Evolutionary conservation across 306 rosid species (phyloP).

Genomic region (Cicer judaicum): DNA sequence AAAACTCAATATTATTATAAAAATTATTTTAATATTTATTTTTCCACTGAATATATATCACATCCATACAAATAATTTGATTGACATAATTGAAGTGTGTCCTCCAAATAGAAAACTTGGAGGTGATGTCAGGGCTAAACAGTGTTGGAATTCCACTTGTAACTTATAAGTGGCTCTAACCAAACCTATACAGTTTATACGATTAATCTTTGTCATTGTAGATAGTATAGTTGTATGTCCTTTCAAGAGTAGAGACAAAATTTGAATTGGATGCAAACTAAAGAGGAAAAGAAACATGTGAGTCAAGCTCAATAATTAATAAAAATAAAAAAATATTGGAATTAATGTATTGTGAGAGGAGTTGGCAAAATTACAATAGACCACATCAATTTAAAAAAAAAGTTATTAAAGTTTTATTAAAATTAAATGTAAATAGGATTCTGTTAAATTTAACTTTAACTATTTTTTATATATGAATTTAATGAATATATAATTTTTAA

Average conservation of each 20-base stretch:
- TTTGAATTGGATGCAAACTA: constrained; percentile 14
- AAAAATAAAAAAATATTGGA: background rate
- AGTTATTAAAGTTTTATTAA: too few relatives aligned
- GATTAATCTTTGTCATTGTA: background rate
- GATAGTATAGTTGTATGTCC: background rate
- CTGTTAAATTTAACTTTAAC: too few relatives aligned
- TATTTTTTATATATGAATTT: too few relatives aligned
- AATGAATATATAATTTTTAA: too few relatives aligned
- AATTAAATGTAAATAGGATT: too few relatives aligned
- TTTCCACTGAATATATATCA: too few relatives aligned
- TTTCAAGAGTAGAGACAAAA: constrained; percentile 39
- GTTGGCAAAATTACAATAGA: too few relatives aligned
- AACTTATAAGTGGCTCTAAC: constrained; percentile 20
- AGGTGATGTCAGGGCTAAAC: constrained; percentile 21
- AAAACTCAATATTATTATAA: too few relatives aligned
- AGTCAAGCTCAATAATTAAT: too few relatives aligned
- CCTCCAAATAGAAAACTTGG: constrained; percentile 18
- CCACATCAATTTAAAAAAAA: too few relatives aligned
- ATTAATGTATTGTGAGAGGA: constrained; percentile 29
- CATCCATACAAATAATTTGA: background rate
- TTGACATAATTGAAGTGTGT: background rate
- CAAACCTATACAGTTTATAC: background rate
- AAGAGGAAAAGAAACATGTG: background rate
- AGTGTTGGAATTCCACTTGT: constrained; percentile 34
- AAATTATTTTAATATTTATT: too few relatives aligned